Evolutionary conservation across 148 eudicot species (phyloP), one percentile per base, ranked within the genome.

Genomic region (Rhododendron ferrugineum): DNA sequence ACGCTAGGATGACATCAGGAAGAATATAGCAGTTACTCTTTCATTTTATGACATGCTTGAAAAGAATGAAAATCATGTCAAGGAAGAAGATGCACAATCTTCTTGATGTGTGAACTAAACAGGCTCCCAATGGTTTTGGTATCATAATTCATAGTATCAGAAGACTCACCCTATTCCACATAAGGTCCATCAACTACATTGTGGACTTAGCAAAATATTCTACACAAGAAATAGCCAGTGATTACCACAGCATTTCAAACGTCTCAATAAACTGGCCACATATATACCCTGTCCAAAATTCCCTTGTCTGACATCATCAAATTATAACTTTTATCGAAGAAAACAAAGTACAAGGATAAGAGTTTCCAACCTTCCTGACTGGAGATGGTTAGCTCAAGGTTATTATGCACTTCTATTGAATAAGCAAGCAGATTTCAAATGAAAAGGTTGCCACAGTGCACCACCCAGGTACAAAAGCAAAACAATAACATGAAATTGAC

Each of bases 21-120:
- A 42, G 52, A 44, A 83, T 47, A 44, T 6, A 66, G 18, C 14
- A 82, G 47, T 62, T 42, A 40, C 32, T 81, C 34, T 42, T 82
- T 70, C 40, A 49, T 83, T 83, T 46, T 46, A 83, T 44, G 47
- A 46, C 32, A 68, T 66, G 78, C 60, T 66, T 83, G 9, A 28
- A 15, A 46, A 68, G 54, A 76, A 83, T 47, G 37, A 37, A 83
- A 62, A 62, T 72, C 28, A 40, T 46, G 20, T 58, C 5, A 28
- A 64, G 34, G 22, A 30, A 62, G 72, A 14, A 62, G 72, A 14
- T 66, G 26, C 13, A 66, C 75, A 62, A 52, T 30, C 14, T 18
- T 8, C 32, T 32, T 18, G 66, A 54, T 22, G 5, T 54, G 66
- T 20, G 44, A 62, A 30, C 58, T 66, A 42, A 42, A 15, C 37